Conservation (phyloP, 192 early-diverging fungal genomes). For the Coemansia aciculifera region DNA sequence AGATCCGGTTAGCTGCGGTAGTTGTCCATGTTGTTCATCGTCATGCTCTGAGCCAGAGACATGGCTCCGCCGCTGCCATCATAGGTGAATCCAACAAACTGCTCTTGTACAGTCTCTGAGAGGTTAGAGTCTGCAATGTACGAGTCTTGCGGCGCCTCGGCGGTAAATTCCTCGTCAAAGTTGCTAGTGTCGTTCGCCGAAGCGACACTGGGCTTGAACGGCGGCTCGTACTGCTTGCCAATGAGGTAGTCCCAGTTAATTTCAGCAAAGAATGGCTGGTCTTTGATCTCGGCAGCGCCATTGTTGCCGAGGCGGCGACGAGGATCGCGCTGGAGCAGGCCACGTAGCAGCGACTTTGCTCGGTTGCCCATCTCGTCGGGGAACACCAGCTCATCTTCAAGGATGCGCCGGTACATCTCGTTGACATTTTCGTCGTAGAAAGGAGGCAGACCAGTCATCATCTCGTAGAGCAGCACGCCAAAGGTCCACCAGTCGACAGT, state of each 20-base stretch:
- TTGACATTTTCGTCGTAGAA: conserved; percentile 95
- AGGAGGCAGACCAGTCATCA: conserved; percentile 86
- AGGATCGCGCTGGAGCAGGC: conserved; percentile 78
- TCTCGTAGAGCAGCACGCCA: conserved; percentile 88
- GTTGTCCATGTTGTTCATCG: conserved; percentile 52
- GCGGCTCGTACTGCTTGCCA: conserved; percentile 87
- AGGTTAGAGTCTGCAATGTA: conserved; percentile 78
- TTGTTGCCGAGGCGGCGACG: conserved; percentile 79
- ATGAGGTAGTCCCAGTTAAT: conserved; percentile 90
- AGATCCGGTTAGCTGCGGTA: conserved; percentile 30
- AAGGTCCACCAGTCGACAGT: conserved; percentile 98
- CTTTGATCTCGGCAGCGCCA: conserved; percentile 89
- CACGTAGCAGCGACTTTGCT: conserved; percentile 66
- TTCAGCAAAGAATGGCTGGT: conserved; percentile 89
- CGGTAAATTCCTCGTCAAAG: conserved; percentile 98
- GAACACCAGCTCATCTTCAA: conserved; percentile 87
- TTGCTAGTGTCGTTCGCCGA: conserved; percentile 93
- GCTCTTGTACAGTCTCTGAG: conserved; percentile 86
- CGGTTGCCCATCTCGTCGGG: conserved; percentile 68
- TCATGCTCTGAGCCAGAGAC: conserved; percentile 60
- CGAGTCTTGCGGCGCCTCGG: conserved; percentile 89
- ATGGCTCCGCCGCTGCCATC: conserved; percentile 75
- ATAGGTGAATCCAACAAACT: conserved; percentile 95
- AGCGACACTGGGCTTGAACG: conserved; percentile 88
- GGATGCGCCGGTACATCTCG: conserved; percentile 93